Percentiles rank a stretch among this genome's conserved stretches.
phyloP scores from a whole-genome alignment of 2,329 filamentous ascomycete genomes.

The Xylariomycetidae sp. region DNA sequence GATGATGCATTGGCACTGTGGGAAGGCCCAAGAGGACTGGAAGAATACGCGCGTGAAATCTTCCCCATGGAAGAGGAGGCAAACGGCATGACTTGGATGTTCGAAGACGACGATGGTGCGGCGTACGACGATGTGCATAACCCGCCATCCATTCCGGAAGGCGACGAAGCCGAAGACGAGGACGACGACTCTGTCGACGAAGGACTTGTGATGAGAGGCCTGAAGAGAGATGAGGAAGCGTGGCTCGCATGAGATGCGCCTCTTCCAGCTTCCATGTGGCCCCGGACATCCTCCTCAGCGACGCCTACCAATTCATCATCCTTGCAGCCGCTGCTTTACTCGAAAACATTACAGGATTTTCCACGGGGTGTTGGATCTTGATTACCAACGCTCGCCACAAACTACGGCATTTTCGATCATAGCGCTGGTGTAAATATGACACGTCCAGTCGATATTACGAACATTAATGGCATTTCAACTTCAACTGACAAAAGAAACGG shows the following conservation, averaged over 20 bases:
- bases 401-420: too few species aligned
- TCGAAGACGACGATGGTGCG: slow-evolving; percentile 38
- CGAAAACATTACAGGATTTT: too few species aligned
- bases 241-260: slow-evolving; percentile 46
- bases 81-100: slow-evolving; percentile 93
- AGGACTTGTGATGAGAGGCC: slow-evolving; percentile 50
- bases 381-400: too few species aligned
- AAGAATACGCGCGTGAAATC: slow-evolving; percentile 91
- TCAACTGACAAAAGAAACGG: too few species aligned
- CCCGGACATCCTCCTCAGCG: too few species aligned
- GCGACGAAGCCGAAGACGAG: slow-evolving; percentile 32
- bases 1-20: slow-evolving; percentile 74
- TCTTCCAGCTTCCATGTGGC: too few species aligned
- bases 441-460: too few species aligned
- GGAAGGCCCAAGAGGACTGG: slow-evolving; percentile 84
- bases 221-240: slow-evolving; percentile 52
- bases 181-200: slow-evolving; percentile 52
- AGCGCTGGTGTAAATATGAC: too few species aligned
- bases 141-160: slow-evolving; percentile 37
- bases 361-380: too few species aligned
- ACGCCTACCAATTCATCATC: too few species aligned
- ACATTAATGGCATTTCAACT: too few species aligned
- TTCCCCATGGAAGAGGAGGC: slow-evolving; percentile 93
- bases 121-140: slow-evolving; percentile 27
- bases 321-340: too few species aligned